phyloP scores from a whole-genome alignment of 2,329 filamentous ascomycete genomes.

The Aspergillus terreus region DNA sequence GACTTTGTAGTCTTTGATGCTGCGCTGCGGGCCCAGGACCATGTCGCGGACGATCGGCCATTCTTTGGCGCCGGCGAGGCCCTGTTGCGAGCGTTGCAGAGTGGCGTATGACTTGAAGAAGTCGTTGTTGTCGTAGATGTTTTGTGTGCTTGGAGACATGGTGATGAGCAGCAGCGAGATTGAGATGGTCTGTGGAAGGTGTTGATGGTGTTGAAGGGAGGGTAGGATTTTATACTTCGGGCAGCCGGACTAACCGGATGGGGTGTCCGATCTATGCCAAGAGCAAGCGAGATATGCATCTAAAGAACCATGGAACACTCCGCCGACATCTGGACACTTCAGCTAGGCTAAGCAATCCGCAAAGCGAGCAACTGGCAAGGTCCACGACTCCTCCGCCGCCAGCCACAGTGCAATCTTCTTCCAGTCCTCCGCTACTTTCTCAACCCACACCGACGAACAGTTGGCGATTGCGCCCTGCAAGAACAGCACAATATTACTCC shows the following conservation, averaged over 20 bases:
- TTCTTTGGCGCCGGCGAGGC: slow-evolving; percentile 42
- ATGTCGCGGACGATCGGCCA: slow-evolving; percentile 44
- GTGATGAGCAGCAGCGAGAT: neutral
- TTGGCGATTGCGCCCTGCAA: too few species aligned
- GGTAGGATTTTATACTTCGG: neutral
- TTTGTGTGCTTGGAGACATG: slow-evolving; percentile 10
- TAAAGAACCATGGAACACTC: too few species aligned
- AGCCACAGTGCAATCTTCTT: too few species aligned
- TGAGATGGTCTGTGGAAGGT: neutral
- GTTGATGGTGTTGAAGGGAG: neutral
- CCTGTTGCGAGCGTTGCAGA: slow-evolving; percentile 39
- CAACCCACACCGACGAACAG: too few species aligned
- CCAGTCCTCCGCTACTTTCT: too few species aligned
- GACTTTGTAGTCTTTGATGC: slow-evolving; percentile 22
- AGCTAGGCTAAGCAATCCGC: neutral
- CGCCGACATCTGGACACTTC: neutral
- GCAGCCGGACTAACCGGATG: neutral
- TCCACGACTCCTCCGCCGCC: too few species aligned
- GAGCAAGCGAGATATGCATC: too few species aligned
- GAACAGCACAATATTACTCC: too few species aligned
- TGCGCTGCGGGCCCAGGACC: slow-evolving; percentile 29
- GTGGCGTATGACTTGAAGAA: slow-evolving; percentile 45
- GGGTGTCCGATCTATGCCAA: neutral
- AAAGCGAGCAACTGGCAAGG: too few species aligned
- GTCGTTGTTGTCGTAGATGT: slow-evolving; percentile 38